These are phyloP conservation scores for Phtheirospermum japonicum DNA, from an alignment of 257 asterid species.

Conservation along the genomic window DNA sequence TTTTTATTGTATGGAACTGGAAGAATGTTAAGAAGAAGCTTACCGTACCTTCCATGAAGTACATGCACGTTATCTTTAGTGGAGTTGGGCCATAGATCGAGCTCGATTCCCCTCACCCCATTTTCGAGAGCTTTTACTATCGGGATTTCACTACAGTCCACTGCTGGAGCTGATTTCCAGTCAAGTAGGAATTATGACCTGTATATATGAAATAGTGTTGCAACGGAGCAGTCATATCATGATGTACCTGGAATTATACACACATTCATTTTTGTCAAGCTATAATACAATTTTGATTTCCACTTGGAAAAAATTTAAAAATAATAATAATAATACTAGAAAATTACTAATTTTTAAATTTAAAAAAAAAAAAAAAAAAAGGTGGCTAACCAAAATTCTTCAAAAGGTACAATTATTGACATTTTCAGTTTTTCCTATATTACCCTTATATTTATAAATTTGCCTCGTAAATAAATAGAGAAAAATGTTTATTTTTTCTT, in stretches of 20 bases:
- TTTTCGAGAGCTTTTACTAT: constrained; percentile 69
- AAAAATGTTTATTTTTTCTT: too few species aligned
- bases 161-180: constrained; percentile 91
- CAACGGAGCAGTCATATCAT: constrained; percentile 97
- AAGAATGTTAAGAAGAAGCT: constrained; percentile 24
- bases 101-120: constrained; percentile 92
- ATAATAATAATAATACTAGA: too few species aligned
- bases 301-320: too few species aligned
- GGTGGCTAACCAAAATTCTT: too few species aligned
- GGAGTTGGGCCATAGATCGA: constrained; percentile 91
- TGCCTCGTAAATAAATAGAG: too few species aligned
- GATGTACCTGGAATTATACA: constrained; percentile 69
- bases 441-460: too few species aligned
- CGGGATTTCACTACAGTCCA: constrained; percentile 86
- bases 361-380: too few species aligned
- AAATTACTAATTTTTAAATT: too few species aligned
- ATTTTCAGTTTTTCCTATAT: too few species aligned
- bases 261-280: neutral
- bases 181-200: constrained; percentile 92
- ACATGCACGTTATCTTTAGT: constrained; percentile 69
- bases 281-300: neutral
- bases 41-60: constrained; percentile 91
- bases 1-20: too few species aligned
- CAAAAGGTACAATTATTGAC: too few species aligned
- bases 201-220: constrained; percentile 91